Percentiles rank a stretch among this genome's conserved stretches.
Conservation (phyloP, 78 protist species). For the Dictyostelium firmibasis region DNA sequence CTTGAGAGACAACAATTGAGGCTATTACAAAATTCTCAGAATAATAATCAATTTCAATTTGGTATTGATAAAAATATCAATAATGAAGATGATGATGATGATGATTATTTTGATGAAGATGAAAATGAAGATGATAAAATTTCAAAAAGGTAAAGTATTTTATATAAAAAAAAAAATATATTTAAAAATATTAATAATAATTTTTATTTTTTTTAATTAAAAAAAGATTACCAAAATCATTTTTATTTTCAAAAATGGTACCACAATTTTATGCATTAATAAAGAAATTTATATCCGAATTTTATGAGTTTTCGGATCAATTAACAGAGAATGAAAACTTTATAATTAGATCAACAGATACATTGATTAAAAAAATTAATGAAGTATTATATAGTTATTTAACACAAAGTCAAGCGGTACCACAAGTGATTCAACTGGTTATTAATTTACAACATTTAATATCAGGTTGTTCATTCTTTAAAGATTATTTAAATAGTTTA, state of each 20-base stretch:
- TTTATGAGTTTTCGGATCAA: constrained; percentile 74
- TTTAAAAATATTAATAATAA: too few species aligned
- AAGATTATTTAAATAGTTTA: constrained; percentile 48
- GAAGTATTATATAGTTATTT: constrained; percentile 21
- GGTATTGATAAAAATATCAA: neutral
- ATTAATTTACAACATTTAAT: constrained; percentile 56
- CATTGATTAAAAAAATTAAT: constrained; percentile 52
- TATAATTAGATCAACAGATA: constrained; percentile 72
- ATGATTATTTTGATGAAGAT: neutral
- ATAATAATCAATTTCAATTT: neutral
- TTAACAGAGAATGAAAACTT: constrained; percentile 67
- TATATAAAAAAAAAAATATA: too few species aligned
- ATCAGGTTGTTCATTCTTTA: constrained; percentile 57
- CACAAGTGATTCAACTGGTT: constrained; percentile 63
- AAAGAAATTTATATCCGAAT: constrained; percentile 72
- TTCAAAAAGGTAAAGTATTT: neutral
- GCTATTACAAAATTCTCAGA: neutral
- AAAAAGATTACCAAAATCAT: constrained; percentile 55
- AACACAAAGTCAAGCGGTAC: constrained; percentile 43
- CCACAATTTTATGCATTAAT: constrained; percentile 73
- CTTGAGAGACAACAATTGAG: neutral
- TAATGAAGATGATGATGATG: neutral
- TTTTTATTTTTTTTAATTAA: neutral
- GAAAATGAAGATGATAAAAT: constrained; percentile 10
- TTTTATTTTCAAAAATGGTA: constrained; percentile 77